A percentile compares a stretch with the other conserved stretches of the same genome.
These are phyloP conservation scores for Naganishia sp. DNA, from an alignment of 1,284 basidiomycete species.

Conservation along the genomic window DNA sequence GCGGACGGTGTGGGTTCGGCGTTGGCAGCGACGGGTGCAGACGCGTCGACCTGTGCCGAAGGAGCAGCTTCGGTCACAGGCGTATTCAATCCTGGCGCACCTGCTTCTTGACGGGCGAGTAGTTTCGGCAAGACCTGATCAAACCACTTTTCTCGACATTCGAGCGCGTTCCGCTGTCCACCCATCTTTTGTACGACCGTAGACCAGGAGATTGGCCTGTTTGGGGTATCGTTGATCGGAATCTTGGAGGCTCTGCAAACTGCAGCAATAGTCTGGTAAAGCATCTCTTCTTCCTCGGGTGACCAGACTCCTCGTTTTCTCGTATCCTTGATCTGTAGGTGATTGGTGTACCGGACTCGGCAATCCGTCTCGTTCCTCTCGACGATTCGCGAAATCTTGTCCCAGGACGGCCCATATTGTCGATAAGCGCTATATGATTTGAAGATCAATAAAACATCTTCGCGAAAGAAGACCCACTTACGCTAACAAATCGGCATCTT, in stretches of 20 bases:
- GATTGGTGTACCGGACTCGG: slow-evolving; percentile 25
- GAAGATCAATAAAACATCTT: too few species aligned
- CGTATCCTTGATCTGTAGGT: slow-evolving; percentile 23
- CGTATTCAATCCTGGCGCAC: too few species aligned
- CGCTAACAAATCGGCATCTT: slow-evolving; percentile 25
- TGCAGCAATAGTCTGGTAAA: slow-evolving; percentile 11
- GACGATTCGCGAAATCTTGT: slow-evolving; percentile 24
- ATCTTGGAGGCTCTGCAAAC: slow-evolving; percentile 12
- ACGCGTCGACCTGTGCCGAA: slow-evolving; percentile 4
- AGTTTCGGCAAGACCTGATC: slow-evolving; percentile 22
- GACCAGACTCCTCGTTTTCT: slow-evolving; percentile 24
- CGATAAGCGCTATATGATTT: slow-evolving; percentile 4
- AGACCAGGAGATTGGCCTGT: slow-evolving; percentile 18
- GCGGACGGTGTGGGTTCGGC: not conserved
- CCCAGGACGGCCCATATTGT: slow-evolving; percentile 21
- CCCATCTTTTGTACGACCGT: slow-evolving; percentile 15
- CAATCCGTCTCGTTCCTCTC: slow-evolving; percentile 25
- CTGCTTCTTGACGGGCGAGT: slow-evolving; percentile 8
- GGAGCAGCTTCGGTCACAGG: not conserved
- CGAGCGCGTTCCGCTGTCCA: slow-evolving; percentile 23
- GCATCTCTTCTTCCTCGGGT: slow-evolving; percentile 11
- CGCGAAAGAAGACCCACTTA: not conserved
- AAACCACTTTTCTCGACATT: slow-evolving; percentile 28
- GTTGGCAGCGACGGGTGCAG: not conserved
- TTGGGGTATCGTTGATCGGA: slow-evolving; percentile 18